A percentile compares a stretch with the other conserved stretches of the same genome.
Conservation (phyloP, 2,329 filamentous ascomycete species). For the Pestalotiopsis sp. region DNA sequence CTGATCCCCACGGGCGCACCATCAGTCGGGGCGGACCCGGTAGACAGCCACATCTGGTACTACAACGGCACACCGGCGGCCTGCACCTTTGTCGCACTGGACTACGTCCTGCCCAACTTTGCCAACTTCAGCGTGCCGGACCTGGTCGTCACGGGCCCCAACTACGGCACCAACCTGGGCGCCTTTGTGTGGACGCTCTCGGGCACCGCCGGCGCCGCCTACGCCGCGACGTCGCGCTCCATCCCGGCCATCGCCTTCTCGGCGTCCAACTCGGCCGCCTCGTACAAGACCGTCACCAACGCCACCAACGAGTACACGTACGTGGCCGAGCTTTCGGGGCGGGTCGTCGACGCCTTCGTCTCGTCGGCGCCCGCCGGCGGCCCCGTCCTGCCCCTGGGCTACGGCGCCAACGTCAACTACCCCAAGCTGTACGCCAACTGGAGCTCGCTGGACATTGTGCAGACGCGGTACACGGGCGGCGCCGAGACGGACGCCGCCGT, state of each 20-base stretch:
- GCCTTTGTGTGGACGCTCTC: slow-evolving; percentile 55
- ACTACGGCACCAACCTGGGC: slow-evolving; percentile 57
- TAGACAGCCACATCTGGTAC: slow-evolving; percentile 59
- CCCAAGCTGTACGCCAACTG: slow-evolving; percentile 44
- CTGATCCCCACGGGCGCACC: slow-evolving; percentile 48
- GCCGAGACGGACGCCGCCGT: slow-evolving; percentile 48
- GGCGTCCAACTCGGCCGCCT: slow-evolving; percentile 38
- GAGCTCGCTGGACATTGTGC: slow-evolving; percentile 39
- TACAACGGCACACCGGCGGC: slow-evolving; percentile 62
- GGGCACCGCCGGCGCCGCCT: slow-evolving; percentile 53
- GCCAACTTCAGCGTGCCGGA: slow-evolving; percentile 52
- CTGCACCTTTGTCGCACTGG: slow-evolving; percentile 57
- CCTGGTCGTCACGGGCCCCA: slow-evolving; percentile 45
- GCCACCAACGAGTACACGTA: slow-evolving; percentile 47
- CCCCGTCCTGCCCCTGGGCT: slow-evolving; percentile 48
- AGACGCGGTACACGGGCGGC: slow-evolving; percentile 46
- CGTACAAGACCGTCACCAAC: slow-evolving; percentile 42
- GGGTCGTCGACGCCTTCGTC: slow-evolving; percentile 47
- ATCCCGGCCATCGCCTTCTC: slow-evolving; percentile 54
- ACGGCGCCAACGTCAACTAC: slow-evolving; percentile 55
- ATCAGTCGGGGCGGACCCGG: slow-evolving; percentile 52
- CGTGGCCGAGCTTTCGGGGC: slow-evolving; percentile 42
- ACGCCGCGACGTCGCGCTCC: slow-evolving; percentile 49
- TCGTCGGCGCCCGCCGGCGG: slow-evolving; percentile 31
- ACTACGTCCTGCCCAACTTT: slow-evolving; percentile 55